A percentile compares a stretch with the other conserved stretches of the same genome.
Conservation (phyloP, 106 monocot species). For the Xerophyta viscosa region DNA sequence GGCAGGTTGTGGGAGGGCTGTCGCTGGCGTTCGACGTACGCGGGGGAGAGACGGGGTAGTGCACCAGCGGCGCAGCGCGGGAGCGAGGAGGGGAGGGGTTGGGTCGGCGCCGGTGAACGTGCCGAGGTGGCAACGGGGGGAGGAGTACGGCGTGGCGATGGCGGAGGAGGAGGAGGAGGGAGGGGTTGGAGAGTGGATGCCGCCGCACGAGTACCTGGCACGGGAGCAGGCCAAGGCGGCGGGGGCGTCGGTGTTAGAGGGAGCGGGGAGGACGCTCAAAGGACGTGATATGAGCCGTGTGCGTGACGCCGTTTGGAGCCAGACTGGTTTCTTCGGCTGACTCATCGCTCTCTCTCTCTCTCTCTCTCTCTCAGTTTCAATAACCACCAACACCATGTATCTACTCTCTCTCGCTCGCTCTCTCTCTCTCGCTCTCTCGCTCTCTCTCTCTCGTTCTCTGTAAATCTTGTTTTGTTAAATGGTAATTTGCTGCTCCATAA, state of each 20-base stretch:
- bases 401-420: no score
- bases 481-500: no score
- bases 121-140: slow-evolving; percentile 28
- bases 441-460: not conserved
- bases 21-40: slow-evolving; percentile 30
- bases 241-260: slow-evolving; percentile 67
- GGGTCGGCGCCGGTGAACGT: slow-evolving; percentile 46
- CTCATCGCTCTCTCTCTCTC: not conserved
- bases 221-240: slow-evolving; percentile 27
- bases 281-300: slow-evolving; percentile 75
- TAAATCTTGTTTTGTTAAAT: no score
- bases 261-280: slow-evolving; percentile 69
- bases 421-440: not conserved
- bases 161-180: slow-evolving; percentile 3
- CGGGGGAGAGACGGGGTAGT: not conserved
- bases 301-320: slow-evolving; percentile 80
- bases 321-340: slow-evolving; percentile 79
- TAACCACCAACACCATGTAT: no score
- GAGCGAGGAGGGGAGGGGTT: not conserved
- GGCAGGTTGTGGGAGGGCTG: slow-evolving; percentile 20
- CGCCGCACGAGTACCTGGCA: slow-evolving; percentile 69
- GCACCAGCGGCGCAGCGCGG: not conserved
- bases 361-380: no score
- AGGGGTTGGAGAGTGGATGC: slow-evolving; percentile 43
- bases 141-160: not conserved